Percentiles rank a stretch among this genome's conserved stretches.
Conservation (phyloP, 202 grass and related monocot species). For the Schoenoplectus triqueter region DNA sequence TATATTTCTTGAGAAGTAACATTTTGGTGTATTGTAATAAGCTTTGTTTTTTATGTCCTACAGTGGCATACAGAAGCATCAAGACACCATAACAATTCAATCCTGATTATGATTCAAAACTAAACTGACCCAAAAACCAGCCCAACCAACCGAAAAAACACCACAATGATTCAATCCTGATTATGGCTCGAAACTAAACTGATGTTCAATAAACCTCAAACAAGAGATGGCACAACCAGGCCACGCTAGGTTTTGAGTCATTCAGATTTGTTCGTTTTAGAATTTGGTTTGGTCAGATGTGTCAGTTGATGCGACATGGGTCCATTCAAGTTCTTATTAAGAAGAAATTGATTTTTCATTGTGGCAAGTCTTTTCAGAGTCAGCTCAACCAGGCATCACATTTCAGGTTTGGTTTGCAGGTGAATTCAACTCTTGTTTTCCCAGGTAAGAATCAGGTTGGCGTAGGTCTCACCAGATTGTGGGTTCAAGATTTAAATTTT, state of each 20-base stretch:
- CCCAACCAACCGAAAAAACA: neutral
- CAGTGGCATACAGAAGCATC: neutral
- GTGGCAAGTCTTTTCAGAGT: neutral
- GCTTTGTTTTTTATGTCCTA: neutral
- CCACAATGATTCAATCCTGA: neutral
- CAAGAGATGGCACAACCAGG: neutral
- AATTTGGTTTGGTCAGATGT: neutral
- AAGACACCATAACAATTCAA: neutral
- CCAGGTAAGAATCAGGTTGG: neutral
- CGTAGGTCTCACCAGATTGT: neutral
- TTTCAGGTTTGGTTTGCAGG: neutral
- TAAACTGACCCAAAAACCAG: neutral
- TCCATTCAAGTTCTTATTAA: neutral
- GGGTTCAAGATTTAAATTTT: neutral
- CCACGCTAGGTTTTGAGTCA: neutral
- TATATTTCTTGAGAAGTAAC: neutral
- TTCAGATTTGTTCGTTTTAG: neutral
- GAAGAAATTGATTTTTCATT: neutral
- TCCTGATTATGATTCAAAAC: neutral
- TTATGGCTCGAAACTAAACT: neutral
- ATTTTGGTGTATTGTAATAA: slow-evolving; percentile 5
- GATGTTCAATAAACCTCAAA: neutral
- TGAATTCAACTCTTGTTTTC: neutral
- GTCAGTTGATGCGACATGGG: neutral
- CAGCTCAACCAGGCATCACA: neutral